Evolutionary conservation across 495 filamentous ascomycete genomes (phyloP).

Genomic region (Cudoniella acicularis): DNA sequence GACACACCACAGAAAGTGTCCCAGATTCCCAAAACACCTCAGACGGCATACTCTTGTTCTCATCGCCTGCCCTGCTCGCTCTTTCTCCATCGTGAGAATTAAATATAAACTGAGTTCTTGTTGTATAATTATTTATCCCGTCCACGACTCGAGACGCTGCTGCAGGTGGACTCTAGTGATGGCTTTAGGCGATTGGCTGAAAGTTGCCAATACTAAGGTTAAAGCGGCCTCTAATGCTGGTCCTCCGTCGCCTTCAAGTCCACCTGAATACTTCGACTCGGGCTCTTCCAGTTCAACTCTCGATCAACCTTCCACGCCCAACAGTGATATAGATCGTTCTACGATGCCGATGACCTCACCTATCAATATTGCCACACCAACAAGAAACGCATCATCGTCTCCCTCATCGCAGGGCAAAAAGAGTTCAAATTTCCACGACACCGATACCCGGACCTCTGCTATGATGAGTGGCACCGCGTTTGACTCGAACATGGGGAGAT

Average conservation of each 20-base stretch:
- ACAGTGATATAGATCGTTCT: conserved; percentile 5
- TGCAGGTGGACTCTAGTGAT: no score
- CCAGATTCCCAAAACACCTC: neutral
- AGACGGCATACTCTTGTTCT: no score
- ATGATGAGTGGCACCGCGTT: conserved; percentile 60
- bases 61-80: neutral
- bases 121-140: neutral
- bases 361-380: conserved; percentile 59
- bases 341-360: conserved; percentile 38
- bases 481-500: conserved; percentile 47
- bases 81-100: neutral
- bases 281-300: conserved; percentile 9
- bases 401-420: conserved; percentile 50
- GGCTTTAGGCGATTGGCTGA: no score
- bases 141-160: neutral
- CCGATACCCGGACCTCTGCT: conserved; percentile 34
- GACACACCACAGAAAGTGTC: neutral
- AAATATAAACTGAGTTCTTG: no score
- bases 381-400: conserved; percentile 57
- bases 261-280: conserved; percentile 9
- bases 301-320: conserved; percentile 19
- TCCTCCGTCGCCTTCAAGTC: conserved; percentile 5
- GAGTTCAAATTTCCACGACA: conserved; percentile 40
- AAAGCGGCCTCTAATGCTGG: neutral
- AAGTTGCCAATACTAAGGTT: neutral